A percentile compares a stretch with the other conserved stretches of the same genome.
phyloP scores from a whole-genome alignment of 1,284 basidiomycete species.

The Tilletia indica region DNA sequence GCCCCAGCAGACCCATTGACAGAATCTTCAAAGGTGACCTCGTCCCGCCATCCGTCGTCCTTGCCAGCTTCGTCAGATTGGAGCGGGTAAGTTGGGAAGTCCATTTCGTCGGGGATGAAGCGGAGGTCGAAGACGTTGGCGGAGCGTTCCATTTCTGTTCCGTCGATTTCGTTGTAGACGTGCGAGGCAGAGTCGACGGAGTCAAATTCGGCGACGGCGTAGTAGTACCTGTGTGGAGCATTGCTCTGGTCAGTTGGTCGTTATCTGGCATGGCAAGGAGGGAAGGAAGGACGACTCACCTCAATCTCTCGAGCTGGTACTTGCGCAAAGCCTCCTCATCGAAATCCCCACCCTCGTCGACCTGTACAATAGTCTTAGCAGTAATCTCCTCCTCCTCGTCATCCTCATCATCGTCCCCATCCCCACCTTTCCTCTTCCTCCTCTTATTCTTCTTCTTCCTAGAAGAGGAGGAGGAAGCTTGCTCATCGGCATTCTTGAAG shows the following conservation, averaged over 20 bases:
- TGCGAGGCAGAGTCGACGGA: slow-evolving; percentile 74
- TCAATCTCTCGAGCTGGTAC: slow-evolving; percentile 88
- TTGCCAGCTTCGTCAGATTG: slow-evolving; percentile 21
- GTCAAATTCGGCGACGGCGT: slow-evolving; percentile 90
- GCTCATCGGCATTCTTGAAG: slow-evolving; percentile 60
- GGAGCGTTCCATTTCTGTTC: slow-evolving; percentile 92
- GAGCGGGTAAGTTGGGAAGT: slow-evolving; percentile 61
- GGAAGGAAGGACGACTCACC: slow-evolving; percentile 63
- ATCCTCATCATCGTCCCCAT: slow-evolving; percentile 63
- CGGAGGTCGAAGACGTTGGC: slow-evolving; percentile 89
- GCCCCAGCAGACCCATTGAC: not conserved
- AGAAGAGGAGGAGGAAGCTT: slow-evolving; percentile 55
- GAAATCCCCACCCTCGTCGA: slow-evolving; percentile 55
- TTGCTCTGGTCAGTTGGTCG: no score
- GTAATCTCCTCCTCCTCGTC: slow-evolving; percentile 60
- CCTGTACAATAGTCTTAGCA: slow-evolving; percentile 55
- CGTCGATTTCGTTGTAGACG: slow-evolving; percentile 82
- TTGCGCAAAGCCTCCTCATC: slow-evolving; percentile 83
- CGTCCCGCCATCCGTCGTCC: slow-evolving; percentile 61
- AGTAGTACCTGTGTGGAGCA: slow-evolving; percentile 76
- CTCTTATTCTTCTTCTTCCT: slow-evolving; percentile 28
- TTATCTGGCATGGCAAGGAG: not conserved
- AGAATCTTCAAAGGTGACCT: slow-evolving; percentile 63
- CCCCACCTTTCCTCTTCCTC: slow-evolving; percentile 29
- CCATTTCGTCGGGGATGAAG: slow-evolving; percentile 73